Conservation (phyloP, 2,329 filamentous ascomycete species). For the Exophiala calicioides region DNA sequence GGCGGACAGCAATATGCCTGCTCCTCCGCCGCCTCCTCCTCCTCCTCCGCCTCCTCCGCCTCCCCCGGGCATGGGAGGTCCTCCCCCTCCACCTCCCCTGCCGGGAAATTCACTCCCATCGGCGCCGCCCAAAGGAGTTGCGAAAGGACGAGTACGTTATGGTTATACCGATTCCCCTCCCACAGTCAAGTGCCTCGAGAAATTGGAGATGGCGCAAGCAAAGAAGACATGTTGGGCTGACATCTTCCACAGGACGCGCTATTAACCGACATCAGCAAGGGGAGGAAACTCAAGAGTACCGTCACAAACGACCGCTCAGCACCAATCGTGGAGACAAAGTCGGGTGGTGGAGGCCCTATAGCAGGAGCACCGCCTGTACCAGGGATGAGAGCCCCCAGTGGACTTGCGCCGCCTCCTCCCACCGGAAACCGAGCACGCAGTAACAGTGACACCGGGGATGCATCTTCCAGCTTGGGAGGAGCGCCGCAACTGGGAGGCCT, state of each 20-base stretch:
- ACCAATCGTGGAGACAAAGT: slow-evolving; percentile 63
- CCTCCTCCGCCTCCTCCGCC: slow-evolving; percentile 65
- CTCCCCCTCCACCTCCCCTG: slow-evolving; percentile 65
- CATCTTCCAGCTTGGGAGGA: slow-evolving; percentile 46
- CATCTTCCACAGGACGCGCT: slow-evolving; percentile 68
- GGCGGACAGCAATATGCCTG: slow-evolving; percentile 23
- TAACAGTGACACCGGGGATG: slow-evolving; percentile 68
- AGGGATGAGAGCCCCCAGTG: slow-evolving; percentile 61
- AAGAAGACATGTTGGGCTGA: slow-evolving; percentile 12
- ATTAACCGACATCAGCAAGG: slow-evolving; percentile 83
- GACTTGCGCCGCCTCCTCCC: slow-evolving; percentile 71
- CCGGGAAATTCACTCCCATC: slow-evolving; percentile 60
- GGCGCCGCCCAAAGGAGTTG: slow-evolving; percentile 57
- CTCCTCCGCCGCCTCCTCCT: slow-evolving; percentile 35
- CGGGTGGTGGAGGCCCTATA: slow-evolving; percentile 61
- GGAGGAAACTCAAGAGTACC: slow-evolving; percentile 75
- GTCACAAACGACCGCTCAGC: slow-evolving; percentile 92
- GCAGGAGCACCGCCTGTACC: slow-evolving; percentile 83
- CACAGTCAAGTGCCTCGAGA: too few species aligned
- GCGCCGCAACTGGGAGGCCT: slow-evolving; percentile 83
- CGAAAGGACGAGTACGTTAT: slow-evolving; percentile 63
- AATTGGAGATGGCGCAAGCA: neutral
- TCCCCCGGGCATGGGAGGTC: slow-evolving; percentile 55
- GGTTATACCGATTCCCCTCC: neutral
- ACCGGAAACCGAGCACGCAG: slow-evolving; percentile 70